Evolutionary conservation across 2,329 filamentous ascomycete genomes (phyloP).

Genomic region (Ophiosphaerella herpotricha): DNA sequence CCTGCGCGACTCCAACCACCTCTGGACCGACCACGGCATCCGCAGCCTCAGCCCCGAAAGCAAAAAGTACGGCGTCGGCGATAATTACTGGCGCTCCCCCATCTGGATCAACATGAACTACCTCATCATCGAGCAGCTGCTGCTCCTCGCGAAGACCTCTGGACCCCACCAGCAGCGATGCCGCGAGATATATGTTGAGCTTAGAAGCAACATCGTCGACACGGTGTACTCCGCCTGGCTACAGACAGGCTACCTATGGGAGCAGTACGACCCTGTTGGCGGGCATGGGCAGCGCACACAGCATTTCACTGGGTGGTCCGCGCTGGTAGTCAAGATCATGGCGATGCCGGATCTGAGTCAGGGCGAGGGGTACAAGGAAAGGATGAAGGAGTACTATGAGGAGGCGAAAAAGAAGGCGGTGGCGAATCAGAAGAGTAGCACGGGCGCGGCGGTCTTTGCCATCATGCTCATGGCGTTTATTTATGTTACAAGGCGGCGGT

Average conservation of each 20-base stretch:
- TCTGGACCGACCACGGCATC: conserved; percentile 85
- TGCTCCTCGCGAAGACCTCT: conserved; percentile 37
- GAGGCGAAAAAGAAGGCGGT: conserved; percentile 27
- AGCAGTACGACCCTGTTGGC: conserved; percentile 92
- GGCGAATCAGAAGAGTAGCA: conserved; percentile 17
- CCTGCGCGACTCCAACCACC: conserved; percentile 75
- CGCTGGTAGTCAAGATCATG: conserved; percentile 93
- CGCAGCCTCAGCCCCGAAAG: conserved; percentile 82
- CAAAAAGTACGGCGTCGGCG: conserved; percentile 78
- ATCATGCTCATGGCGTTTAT: conserved; percentile 22
- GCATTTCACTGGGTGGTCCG: conserved; percentile 96
- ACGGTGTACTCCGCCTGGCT: conserved; percentile 86
- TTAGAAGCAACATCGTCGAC: conserved; percentile 81
- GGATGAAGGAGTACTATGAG: conserved; percentile 24
- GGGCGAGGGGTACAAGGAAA: conserved; percentile 19
- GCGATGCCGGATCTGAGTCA: conserved; percentile 73
- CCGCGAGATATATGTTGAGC: conserved; percentile 70
- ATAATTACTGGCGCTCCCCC: conserved; percentile 96
- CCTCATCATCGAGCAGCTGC: conserved; percentile 75
- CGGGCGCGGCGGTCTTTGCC: conserved; percentile 17
- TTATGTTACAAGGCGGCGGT: conserved; percentile 28
- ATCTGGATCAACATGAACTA: conserved; percentile 98
- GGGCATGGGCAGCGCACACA: conserved; percentile 87
- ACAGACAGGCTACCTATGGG: conserved; percentile 94
- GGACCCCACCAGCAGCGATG: conserved; percentile 72